Percentiles rank a stretch among this genome's conserved stretches.
phyloP scores from a whole-genome alignment of 2,329 filamentous ascomycete genomes.

The Clarireedia hainanense region DNA sequence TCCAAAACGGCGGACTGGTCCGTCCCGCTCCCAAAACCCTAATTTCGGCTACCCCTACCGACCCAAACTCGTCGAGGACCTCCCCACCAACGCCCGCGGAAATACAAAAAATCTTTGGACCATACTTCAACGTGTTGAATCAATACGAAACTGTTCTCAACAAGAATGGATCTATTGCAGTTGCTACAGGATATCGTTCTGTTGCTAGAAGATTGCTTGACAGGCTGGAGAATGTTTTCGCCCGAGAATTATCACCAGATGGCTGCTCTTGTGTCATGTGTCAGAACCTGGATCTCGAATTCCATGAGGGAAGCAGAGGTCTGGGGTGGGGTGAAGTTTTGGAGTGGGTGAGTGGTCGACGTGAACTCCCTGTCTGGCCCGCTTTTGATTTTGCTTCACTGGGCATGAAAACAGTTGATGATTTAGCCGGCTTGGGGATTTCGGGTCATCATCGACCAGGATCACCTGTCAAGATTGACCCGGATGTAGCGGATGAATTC shows the following conservation, averaged over 20 bases:
- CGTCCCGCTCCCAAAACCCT: constrained; percentile 67
- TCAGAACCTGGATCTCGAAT: constrained; percentile 41
- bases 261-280: constrained; percentile 86
- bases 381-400: constrained; percentile 68
- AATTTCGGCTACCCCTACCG: constrained; percentile 50
- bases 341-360: constrained; percentile 82
- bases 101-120: constrained; percentile 69
- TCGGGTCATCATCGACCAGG: constrained; percentile 42
- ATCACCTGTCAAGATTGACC: constrained; percentile 70
- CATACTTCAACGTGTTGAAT: constrained; percentile 74
- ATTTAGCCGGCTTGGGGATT: constrained; percentile 46
- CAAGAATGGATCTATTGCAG: constrained; percentile 82
- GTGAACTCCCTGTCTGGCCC: constrained; percentile 82
- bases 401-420: constrained; percentile 51
- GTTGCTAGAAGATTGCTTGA: constrained; percentile 87
- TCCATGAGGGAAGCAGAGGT: constrained; percentile 48
- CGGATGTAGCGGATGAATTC: constrained; percentile 90
- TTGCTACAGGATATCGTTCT: constrained; percentile 90
- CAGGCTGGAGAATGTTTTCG: constrained; percentile 88
- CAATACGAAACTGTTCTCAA: constrained; percentile 76
- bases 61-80: constrained; percentile 36
- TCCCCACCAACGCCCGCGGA: constrained; percentile 37
- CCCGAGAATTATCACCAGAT: constrained; percentile 78
- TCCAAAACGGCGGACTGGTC: constrained; percentile 78
- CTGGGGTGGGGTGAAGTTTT: constrained; percentile 94